phyloP scores from a whole-genome alignment of 73 alveolate species.

The Paramecium biaurelia region DNA sequence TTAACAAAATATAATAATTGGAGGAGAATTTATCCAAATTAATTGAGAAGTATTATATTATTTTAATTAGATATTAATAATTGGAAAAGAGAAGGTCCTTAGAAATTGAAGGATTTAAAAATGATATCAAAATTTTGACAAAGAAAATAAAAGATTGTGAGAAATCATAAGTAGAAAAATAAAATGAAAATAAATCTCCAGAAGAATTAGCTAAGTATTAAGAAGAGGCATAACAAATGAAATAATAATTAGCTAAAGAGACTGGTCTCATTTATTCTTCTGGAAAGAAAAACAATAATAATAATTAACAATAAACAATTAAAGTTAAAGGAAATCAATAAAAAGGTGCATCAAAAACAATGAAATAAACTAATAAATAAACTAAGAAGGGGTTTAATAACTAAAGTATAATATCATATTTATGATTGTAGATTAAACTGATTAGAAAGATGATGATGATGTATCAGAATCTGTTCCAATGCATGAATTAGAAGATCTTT shows the following conservation, averaged over 20 bases:
- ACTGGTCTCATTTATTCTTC: slow-evolving; percentile 18
- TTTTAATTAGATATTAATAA: neutral
- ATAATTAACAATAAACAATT: neutral
- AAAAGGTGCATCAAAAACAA: neutral
- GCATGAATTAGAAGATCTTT: slow-evolving; percentile 25
- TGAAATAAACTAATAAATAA: neutral
- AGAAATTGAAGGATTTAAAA: slow-evolving; percentile 37
- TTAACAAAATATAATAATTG: neutral
- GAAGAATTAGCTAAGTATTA: neutral
- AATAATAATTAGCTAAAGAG: slow-evolving; percentile 41
- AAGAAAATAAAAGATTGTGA: slow-evolving; percentile 8
- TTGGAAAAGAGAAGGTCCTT: slow-evolving; percentile 32
- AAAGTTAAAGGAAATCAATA: neutral
- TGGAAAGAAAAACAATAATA: neutral
- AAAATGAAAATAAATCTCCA: neutral
- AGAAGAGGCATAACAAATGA: neutral
- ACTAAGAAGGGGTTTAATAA: neutral
- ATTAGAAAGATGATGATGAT: neutral
- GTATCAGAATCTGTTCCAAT: slow-evolving; percentile 35
- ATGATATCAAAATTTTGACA: neutral
- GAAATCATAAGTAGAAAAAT: neutral
- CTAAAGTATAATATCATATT: neutral
- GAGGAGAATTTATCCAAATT: slow-evolving; percentile 31
- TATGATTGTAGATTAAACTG: neutral
- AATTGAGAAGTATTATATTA: slow-evolving; percentile 9